Conservation (phyloP, 106 monocot genomes). For the Gastrodia elata region DNA sequence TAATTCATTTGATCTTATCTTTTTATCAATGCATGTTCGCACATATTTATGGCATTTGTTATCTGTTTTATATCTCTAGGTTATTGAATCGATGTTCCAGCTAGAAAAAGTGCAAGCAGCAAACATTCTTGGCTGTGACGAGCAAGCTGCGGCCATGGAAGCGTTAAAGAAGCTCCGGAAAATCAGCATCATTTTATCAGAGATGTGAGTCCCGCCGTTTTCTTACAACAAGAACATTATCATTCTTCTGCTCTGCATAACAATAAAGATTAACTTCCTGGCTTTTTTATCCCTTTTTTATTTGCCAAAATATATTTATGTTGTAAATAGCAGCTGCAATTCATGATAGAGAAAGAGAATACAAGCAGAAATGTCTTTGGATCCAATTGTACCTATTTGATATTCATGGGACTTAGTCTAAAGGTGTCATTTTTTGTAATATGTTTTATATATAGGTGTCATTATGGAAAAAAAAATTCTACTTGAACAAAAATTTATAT, state of each 20-base stretch:
- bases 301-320: background rate
- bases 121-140: conserved; percentile 48
- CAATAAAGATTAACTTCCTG: conserved; percentile 5
- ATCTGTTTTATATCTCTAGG: conserved; percentile 33
- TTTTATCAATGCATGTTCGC: background rate
- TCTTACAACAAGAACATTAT: conserved; percentile 11
- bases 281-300: background rate
- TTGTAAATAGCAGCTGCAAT: background rate
- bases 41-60: background rate
- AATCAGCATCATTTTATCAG: conserved; percentile 62
- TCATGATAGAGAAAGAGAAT: background rate
- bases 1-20: background rate
- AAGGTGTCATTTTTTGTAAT: too few relatives aligned
- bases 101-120: conserved; percentile 40
- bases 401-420: background rate
- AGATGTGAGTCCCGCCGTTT: conserved; percentile 29
- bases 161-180: conserved; percentile 92
- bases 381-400: background rate
- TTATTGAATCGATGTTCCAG: conserved; percentile 68
- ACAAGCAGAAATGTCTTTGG: background rate
- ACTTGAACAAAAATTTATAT: too few relatives aligned
- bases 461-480: too few relatives aligned
- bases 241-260: conserved; percentile 20
- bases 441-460: too few relatives aligned
- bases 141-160: conserved; percentile 53